Evolutionary conservation across 106 monocot species (phyloP), one percentile per base, ranked within the genome.

Genomic region (Allium fistulosum): DNA sequence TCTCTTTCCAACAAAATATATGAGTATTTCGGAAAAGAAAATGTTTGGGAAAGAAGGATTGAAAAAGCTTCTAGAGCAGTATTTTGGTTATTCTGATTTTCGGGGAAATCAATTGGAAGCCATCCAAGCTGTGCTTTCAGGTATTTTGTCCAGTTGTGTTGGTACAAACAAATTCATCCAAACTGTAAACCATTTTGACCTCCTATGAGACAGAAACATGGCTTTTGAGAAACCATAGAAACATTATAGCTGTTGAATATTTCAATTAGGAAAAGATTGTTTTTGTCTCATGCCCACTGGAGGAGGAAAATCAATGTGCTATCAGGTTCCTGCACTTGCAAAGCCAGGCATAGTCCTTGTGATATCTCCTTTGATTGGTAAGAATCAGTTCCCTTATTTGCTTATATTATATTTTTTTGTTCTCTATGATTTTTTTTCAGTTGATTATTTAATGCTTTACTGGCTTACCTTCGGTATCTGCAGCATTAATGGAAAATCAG

Each of bases 281-380:
- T 91, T 95, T 72, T 96, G 95, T 80, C 85, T 96, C 28, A 96
- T 96, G 95, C 95, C 95, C 48, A 96, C 95, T 57, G 91, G 95
- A 68, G 91, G 91, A 49, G 91, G 95, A 61, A 96, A 96, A 73
- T 95, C 94, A 8, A 87, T 95, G 88, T 95, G 94, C 74, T 96
- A 91, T 78, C 95, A 96, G 80, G 86, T 37, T 68, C 95, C 95
- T 10, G 91, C 95, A 63, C 75, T 91, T 48, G 91, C 79, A 57
- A 85, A 78, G 71, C 63, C 78, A 11, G 95, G 91, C 61, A 82
- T 96, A 70, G 90, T 83, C 22, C 95, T 96, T 71, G 95, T 96
- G 53, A 63, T 96, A 58, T 96, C 95, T 74, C 95, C 95, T 48
- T 80, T 96, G 70, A 96, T 37, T 5, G 37, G 37, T 37, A 37